phyloP scores from a whole-genome alignment of 2,329 filamentous ascomycete genomes.

The Calonectria leucothoes region DNA sequence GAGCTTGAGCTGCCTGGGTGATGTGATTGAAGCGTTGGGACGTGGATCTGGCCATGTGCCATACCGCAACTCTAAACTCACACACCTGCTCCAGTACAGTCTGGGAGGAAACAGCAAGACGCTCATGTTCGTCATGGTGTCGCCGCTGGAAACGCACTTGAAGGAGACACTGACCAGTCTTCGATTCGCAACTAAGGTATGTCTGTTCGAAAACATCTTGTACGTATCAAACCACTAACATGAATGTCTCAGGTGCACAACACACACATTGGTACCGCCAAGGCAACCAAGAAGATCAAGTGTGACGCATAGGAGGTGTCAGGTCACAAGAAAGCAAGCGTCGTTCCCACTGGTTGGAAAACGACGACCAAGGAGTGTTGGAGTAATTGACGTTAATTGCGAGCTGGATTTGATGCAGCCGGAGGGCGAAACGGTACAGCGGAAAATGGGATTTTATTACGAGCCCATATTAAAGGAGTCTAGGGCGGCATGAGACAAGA shows the following conservation, averaged over 20 bases:
- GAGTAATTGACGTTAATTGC: slow-evolving; percentile 5
- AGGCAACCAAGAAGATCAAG: slow-evolving; percentile 74
- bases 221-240: slow-evolving; percentile 21
- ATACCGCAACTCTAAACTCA: slow-evolving; percentile 97
- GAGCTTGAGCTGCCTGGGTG: slow-evolving; percentile 89
- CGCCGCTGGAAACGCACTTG: slow-evolving; percentile 88
- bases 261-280: slow-evolving; percentile 92
- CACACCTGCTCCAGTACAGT: slow-evolving; percentile 93
- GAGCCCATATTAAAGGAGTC: slow-evolving; percentile 10
- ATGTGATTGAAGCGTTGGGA: slow-evolving; percentile 94
- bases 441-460: slow-evolving; percentile 10
- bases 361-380: slow-evolving; percentile 6
- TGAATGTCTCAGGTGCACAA: slow-evolving; percentile 74
- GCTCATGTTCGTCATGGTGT: slow-evolving; percentile 99
- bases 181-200: slow-evolving; percentile 93
- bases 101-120: slow-evolving; percentile 96
- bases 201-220: slow-evolving; percentile 29
- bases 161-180: slow-evolving; percentile 94
- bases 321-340: slow-evolving; percentile 2
- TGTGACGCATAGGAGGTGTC: slow-evolving; percentile 46
- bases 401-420: slow-evolving; percentile 1
- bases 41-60: slow-evolving; percentile 87
- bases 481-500: slow-evolving; percentile 15
- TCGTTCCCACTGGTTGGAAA: slow-evolving; percentile 12
- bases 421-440: neutral